These are phyloP conservation scores for Nakazawaea sp. DNA, from an alignment of 805 yeast species.

Conservation along the genomic window DNA sequence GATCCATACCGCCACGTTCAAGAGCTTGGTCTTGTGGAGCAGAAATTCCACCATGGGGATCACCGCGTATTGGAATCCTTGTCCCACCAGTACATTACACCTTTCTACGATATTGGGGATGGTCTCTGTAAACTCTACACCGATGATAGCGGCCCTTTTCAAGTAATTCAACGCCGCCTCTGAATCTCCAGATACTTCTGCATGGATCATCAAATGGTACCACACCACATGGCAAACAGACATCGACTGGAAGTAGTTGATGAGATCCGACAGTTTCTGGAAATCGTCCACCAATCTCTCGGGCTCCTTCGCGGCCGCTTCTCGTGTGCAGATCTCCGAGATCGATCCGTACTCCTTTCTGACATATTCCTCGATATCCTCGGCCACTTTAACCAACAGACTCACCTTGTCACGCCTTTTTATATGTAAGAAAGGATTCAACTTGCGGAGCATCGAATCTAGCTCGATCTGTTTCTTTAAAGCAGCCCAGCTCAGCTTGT, in stretches of 20 bases:
- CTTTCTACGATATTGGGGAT: background rate
- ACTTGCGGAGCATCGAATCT: background rate
- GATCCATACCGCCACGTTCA: no score
- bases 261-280: background rate
- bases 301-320: background rate
- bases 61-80: background rate
- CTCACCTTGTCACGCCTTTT: no score
- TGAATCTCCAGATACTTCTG: constrained; percentile 21
- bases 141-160: background rate
- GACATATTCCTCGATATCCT: background rate
- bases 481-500: background rate
- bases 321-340: background rate
- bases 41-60: constrained; percentile 1
- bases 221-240: constrained; percentile 17
- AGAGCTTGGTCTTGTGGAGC: constrained; percentile 4
- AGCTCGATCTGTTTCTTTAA: background rate
- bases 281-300: background rate
- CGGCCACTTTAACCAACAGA: no score
- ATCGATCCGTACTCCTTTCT: background rate
- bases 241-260: background rate
- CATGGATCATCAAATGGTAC: constrained; percentile 33
- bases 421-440: no score
- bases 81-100: background rate
- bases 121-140: background rate
- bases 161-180: constrained; percentile 27